Percentiles rank a stretch among this genome's conserved stretches.
These are phyloP conservation scores for Suillus plorans DNA, from an alignment of 768 basidiomycete species.

Conservation along the genomic window DNA sequence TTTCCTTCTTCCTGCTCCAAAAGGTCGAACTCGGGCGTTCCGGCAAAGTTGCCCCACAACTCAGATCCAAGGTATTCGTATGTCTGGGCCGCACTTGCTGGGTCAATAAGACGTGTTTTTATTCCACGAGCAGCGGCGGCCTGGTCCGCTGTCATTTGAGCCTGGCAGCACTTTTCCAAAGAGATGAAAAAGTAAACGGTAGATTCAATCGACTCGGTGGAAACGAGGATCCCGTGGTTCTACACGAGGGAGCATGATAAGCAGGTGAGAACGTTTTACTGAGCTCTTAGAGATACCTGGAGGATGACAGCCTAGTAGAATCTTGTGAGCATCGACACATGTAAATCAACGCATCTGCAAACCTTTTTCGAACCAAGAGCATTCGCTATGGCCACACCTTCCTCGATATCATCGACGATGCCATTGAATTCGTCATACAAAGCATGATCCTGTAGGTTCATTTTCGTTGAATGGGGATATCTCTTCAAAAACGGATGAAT, in stretches of 20 bases:
- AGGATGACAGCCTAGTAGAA: conserved; percentile 20
- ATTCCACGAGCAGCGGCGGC: conserved; percentile 24
- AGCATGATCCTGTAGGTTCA: conserved; percentile 21
- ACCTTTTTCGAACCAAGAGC: conserved; percentile 28
- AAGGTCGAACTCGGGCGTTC: conserved; percentile 36
- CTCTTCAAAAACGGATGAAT: not conserved
- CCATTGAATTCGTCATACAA: conserved; percentile 35
- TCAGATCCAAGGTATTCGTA: conserved; percentile 23
- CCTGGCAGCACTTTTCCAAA: conserved; percentile 30
- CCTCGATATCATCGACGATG: conserved; percentile 33
- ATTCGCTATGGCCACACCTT: conserved; percentile 32
- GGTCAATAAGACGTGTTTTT: conserved; percentile 4
- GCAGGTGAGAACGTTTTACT: not conserved
- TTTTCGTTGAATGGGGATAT: not conserved
- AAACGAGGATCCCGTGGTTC: conserved; percentile 30
- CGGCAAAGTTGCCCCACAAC: conserved; percentile 38
- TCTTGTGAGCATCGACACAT: not conserved
- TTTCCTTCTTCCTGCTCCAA: conserved; percentile 36
- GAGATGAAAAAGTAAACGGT: conserved; percentile 24
- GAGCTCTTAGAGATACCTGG: conserved; percentile 10
- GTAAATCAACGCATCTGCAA: not conserved
- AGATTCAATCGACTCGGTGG: conserved; percentile 23
- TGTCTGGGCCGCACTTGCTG: conserved; percentile 25
- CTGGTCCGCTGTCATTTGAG: conserved; percentile 29
- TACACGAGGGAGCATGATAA: conserved; percentile 2